Evolutionary conservation across 176 grass and related monocot genomes (phyloP).

Genomic region (Zizania latifolia): DNA sequence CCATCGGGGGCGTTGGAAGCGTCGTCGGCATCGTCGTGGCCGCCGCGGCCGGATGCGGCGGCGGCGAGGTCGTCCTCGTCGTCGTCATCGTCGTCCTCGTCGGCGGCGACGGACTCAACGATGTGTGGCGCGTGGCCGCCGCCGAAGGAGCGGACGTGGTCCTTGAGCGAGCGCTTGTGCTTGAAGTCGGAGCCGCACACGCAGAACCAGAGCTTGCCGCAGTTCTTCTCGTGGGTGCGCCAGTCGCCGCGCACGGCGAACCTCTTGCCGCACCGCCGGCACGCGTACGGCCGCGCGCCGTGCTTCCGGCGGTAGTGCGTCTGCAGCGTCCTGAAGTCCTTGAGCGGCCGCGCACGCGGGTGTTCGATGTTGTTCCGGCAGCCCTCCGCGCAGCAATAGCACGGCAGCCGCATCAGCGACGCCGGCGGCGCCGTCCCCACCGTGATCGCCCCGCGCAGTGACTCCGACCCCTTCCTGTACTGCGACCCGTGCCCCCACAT

Average conservation of each 20-base stretch:
- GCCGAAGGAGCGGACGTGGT: conserved; percentile 83
- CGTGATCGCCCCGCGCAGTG: conserved; percentile 41
- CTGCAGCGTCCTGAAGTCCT: conserved; percentile 91
- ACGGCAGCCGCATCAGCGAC: conserved; percentile 58
- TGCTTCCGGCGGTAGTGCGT: conserved; percentile 87
- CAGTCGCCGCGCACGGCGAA: conserved; percentile 93
- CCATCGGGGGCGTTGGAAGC: background rate
- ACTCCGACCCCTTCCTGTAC: conserved; percentile 72
- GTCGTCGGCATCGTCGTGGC: conserved; percentile 19
- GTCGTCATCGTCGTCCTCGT: conserved; percentile 36
- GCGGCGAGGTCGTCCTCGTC: conserved; percentile 11
- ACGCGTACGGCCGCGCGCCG: conserved; percentile 65
- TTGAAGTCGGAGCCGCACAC: conserved; percentile 89
- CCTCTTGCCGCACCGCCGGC: conserved; percentile 64
- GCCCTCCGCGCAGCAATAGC: conserved; percentile 87
- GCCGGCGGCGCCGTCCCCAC: conserved; percentile 26
- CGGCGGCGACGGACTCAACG: conserved; percentile 43
- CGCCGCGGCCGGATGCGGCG: background rate
- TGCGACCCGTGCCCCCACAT: conserved; percentile 98
- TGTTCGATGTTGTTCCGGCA: conserved; percentile 84
- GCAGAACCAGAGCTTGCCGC: conserved; percentile 88
- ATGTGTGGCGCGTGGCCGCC: conserved; percentile 82
- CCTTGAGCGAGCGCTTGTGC: conserved; percentile 93
- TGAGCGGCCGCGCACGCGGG: conserved; percentile 63
- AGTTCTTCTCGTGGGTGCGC: conserved; percentile 95